Evolutionary conservation across 495 filamentous ascomycete species (phyloP).

Genomic region (Penicillium goetzii): DNA sequence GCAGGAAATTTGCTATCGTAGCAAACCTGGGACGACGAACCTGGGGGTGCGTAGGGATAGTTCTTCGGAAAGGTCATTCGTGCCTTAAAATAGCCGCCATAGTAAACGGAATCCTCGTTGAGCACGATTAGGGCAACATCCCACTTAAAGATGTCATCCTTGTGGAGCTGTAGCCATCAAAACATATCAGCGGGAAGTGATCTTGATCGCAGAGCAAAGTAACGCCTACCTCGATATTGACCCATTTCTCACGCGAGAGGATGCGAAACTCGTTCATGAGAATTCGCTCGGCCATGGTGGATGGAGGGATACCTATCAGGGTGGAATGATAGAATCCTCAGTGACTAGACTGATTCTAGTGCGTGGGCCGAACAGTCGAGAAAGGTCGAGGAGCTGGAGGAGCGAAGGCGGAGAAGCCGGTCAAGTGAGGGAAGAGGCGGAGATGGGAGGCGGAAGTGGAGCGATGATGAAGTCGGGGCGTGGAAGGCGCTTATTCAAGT

Average conservation of each 20-base stretch:
- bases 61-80: slow-evolving; percentile 85
- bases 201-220: not conserved
- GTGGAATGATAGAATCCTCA: not conserved
- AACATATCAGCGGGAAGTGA: not conserved
- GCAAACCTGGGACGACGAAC: slow-evolving; percentile 34
- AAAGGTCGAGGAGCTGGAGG: not conserved
- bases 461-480: slow-evolving; percentile 19
- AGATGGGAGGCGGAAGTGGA: slow-evolving; percentile 8
- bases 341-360: not conserved
- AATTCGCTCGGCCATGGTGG: slow-evolving; percentile 70
- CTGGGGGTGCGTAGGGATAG: slow-evolving; percentile 88
- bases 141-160: slow-evolving; percentile 84
- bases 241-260: slow-evolving; percentile 87
- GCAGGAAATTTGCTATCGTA: not conserved
- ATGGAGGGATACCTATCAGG: not conserved
- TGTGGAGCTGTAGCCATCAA: slow-evolving; percentile 52
- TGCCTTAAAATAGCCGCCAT: slow-evolving; percentile 90
- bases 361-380: not conserved
- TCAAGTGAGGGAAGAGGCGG: slow-evolving; percentile 1
- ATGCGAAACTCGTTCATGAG: slow-evolving; percentile 88
- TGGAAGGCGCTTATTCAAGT: not conserved
- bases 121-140: slow-evolving; percentile 85
- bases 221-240: slow-evolving; percentile 74
- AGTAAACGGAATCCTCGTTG: slow-evolving; percentile 87
- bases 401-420: not conserved